Evolutionary conservation across 1,284 basidiomycete genomes (phyloP).

Genomic region (Puccinia coronata): DNA sequence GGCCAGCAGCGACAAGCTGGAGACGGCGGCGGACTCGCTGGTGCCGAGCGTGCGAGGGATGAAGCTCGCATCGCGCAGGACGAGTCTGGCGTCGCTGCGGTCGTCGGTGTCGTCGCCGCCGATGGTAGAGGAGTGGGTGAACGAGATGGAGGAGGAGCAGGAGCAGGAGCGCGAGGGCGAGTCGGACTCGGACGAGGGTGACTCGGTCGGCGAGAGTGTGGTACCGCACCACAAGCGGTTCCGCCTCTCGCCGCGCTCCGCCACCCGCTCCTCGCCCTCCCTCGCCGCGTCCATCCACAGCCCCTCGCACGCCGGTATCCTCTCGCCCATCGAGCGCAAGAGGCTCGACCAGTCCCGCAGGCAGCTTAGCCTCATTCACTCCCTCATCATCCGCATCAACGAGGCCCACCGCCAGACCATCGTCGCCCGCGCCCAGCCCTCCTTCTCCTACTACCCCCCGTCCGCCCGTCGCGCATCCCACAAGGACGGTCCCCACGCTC

Average conservation of each 20-base stretch:
- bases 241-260: slow-evolving; percentile 12
- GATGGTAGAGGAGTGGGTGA: slow-evolving; percentile 8
- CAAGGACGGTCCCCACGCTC: background rate
- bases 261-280: slow-evolving; percentile 6
- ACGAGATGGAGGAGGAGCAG: slow-evolving; percentile 2
- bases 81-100: slow-evolving; percentile 32
- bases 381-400: slow-evolving; percentile 42
- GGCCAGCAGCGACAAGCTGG: background rate
- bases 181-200: background rate
- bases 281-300: background rate
- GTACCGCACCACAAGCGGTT: slow-evolving; percentile 38
- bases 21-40: slow-evolving; percentile 36
- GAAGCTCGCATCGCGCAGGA: slow-evolving; percentile 35
- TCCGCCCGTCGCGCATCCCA: background rate
- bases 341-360: slow-evolving; percentile 11
- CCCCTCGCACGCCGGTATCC: background rate
- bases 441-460: background rate
- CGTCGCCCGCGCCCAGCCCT: background rate
- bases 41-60: slow-evolving; percentile 25
- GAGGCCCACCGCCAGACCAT: slow-evolving; percentile 31
- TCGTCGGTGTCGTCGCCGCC: slow-evolving; percentile 16
- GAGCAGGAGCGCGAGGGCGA: background rate
- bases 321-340: background rate
- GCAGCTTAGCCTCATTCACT: slow-evolving; percentile 35
- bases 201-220: background rate